A percentile compares a stretch with the other conserved stretches of the same genome.
Conservation (phyloP, 345 rosid genomes). For the Gossypium anomalum region DNA sequence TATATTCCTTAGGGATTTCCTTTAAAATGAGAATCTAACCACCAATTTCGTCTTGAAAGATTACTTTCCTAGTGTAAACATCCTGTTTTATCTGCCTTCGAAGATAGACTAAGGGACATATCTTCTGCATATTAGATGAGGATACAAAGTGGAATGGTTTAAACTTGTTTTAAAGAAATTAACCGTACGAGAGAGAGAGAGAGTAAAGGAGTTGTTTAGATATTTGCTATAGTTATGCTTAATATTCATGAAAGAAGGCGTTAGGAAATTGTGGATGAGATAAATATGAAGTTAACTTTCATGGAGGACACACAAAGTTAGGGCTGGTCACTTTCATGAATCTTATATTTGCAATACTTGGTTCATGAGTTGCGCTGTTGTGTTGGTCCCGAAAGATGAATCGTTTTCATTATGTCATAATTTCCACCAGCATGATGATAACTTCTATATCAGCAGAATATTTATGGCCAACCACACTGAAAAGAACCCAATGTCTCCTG, state of each 20-base stretch:
- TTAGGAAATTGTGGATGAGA: constrained; percentile 27
- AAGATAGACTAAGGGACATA: background rate
- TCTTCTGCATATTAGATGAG: background rate
- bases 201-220: background rate
- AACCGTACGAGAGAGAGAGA: background rate
- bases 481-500: constrained; percentile 26
- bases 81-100: constrained; percentile 17
- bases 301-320: constrained; percentile 23
- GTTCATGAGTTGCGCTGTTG: constrained; percentile 31
- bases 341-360: constrained; percentile 24
- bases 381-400: constrained; percentile 51
- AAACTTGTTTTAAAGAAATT: no score
- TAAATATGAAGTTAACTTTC: constrained; percentile 19
- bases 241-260: constrained; percentile 4
- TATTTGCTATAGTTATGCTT: background rate
- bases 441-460: constrained; percentile 49
- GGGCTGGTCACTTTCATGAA: constrained; percentile 22
- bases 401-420: constrained; percentile 48
- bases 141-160: no score
- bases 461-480: constrained; percentile 46
- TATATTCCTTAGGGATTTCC: constrained; percentile 12
- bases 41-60: constrained; percentile 10
- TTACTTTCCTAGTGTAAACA: constrained; percentile 20
- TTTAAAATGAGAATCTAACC: constrained; percentile 20
- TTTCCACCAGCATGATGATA: constrained; percentile 61